Conservation (phyloP, 768 basidiomycete genomes). For the Boletus sp. region DNA sequence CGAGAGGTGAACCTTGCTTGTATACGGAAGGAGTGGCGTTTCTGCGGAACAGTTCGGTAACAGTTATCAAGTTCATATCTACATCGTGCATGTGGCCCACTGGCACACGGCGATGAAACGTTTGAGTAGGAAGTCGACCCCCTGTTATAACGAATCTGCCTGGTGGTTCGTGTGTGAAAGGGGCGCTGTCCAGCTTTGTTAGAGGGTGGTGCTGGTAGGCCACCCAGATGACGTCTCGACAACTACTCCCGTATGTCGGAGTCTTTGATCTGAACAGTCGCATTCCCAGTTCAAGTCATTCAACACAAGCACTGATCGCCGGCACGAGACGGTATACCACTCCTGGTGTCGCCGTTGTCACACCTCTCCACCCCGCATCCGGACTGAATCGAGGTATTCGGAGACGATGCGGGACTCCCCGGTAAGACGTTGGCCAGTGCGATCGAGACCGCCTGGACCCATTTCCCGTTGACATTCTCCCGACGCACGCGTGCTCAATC, state of each 20-base stretch:
- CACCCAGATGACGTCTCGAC: slow-evolving; percentile 38
- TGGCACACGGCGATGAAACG: no score
- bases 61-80: no score
- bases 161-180: slow-evolving; percentile 49
- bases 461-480: slow-evolving; percentile 36
- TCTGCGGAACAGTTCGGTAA: no score
- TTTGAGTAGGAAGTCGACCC: no score
- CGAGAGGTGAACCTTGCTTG: no score
- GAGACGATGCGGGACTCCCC: slow-evolving; percentile 21
- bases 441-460: slow-evolving; percentile 48
- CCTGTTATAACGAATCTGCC: neutral
- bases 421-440: slow-evolving; percentile 51
- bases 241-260: slow-evolving; percentile 25
- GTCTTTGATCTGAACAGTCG: slow-evolving; percentile 34
- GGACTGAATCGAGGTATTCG: slow-evolving; percentile 31
- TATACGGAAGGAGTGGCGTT: no score
- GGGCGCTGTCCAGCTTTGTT: slow-evolving; percentile 38
- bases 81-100: no score
- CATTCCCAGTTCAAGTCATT: slow-evolving; percentile 31
- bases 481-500: slow-evolving; percentile 46
- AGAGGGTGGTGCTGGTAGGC: slow-evolving; percentile 35
- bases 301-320: slow-evolving; percentile 51
- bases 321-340: slow-evolving; percentile 44
- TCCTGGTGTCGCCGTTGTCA: slow-evolving; percentile 43
- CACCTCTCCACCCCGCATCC: slow-evolving; percentile 35